Conservation (phyloP, 2,329 filamentous ascomycete genomes). For the Pseudogymnoascus sp. region DNA sequence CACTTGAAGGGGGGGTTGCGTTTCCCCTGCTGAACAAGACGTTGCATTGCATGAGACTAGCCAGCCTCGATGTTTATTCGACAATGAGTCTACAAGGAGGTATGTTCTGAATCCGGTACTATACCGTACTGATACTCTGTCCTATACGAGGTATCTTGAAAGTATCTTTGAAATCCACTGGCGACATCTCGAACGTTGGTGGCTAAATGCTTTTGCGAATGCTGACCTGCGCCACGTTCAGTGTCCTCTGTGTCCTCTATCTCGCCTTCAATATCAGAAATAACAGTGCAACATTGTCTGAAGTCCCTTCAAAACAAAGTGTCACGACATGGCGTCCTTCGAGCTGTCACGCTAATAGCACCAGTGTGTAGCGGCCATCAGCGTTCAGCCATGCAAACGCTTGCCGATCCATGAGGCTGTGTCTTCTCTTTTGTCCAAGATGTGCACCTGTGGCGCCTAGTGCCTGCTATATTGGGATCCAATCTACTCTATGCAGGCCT, state of each 20-base stretch:
- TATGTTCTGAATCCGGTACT: neutral
- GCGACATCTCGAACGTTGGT: neutral
- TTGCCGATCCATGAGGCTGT: neutral
- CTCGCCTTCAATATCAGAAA: neutral
- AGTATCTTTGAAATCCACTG: neutral
- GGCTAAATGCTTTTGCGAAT: neutral
- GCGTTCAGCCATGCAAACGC: neutral
- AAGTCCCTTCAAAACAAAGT: neutral
- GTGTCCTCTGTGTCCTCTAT: neutral
- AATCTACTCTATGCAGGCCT: neutral
- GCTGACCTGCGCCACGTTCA: neutral
- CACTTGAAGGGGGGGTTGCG: neutral
- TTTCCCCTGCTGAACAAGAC: neutral
- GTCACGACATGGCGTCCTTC: neutral
- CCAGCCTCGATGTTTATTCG: neutral
- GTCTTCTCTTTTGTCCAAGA: neutral
- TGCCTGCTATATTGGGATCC: neutral
- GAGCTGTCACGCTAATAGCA: neutral
- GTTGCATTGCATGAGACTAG: neutral
- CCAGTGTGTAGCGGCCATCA: neutral
- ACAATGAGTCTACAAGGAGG: neutral
- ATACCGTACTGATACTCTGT: neutral
- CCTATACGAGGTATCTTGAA: neutral
- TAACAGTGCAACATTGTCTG: neutral
- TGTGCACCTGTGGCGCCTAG: neutral